These are phyloP conservation scores for Kwoniella mangroviensis DNA, from an alignment of 768 basidiomycete genomes.

Conservation along the genomic window DNA sequence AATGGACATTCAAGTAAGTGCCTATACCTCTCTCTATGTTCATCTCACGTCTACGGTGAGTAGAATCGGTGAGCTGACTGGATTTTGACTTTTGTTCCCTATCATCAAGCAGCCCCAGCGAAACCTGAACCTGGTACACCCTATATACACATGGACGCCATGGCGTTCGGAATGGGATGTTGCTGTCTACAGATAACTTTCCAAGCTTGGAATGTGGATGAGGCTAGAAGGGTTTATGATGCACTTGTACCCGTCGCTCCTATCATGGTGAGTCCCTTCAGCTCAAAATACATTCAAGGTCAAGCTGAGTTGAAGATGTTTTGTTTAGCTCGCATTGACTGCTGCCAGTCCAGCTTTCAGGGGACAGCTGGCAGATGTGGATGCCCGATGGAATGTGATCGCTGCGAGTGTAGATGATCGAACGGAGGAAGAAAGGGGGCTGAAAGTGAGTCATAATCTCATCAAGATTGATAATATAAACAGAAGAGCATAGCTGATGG, in stretches of 20 bases:
- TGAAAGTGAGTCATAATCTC: conserved; percentile 64
- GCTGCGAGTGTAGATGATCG: conserved; percentile 98
- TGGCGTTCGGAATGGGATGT: conserved; percentile 99
- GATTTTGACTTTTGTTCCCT: no score
- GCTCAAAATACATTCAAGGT: background rate
- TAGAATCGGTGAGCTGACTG: no score
- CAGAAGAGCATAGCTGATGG: no score
- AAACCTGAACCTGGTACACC: conserved; percentile 27
- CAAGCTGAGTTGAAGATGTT: background rate
- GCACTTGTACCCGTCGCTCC: conserved; percentile 94
- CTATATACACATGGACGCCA: conserved; percentile 97
- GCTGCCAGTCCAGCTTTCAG: conserved; percentile 95
- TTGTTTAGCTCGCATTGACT: conserved; percentile 79
- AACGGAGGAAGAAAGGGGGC: conserved; percentile 89
- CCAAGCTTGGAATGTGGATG: conserved; percentile 90
- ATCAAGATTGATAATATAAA: background rate
- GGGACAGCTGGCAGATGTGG: conserved; percentile 92
- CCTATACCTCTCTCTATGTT: background rate
- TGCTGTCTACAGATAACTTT: conserved; percentile 97
- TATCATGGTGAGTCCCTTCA: conserved; percentile 72
- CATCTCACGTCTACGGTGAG: no score
- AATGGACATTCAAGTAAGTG: conserved; percentile 78
- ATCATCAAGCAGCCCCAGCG: conserved; percentile 24
- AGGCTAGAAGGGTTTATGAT: conserved; percentile 92
- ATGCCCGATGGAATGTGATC: conserved; percentile 98